phyloP scores from a whole-genome alignment of 441 rosid species.

The Pelargonium cotyledonis region DNA sequence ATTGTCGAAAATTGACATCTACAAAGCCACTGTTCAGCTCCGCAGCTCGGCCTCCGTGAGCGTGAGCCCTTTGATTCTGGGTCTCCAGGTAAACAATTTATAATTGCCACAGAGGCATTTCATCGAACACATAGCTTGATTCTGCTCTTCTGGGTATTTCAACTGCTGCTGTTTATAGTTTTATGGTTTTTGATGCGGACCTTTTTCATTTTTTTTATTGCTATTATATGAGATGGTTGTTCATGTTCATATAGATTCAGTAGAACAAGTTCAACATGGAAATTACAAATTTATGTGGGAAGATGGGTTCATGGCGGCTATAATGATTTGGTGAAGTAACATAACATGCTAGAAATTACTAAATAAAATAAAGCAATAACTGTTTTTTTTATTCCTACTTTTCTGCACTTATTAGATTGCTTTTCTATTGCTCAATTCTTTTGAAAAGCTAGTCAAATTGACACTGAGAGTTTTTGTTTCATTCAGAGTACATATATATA shows the following conservation, averaged over 20 bases:
- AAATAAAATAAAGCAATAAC: no score
- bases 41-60: conserved; percentile 27
- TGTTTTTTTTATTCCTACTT: not conserved
- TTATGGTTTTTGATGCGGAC: not conserved
- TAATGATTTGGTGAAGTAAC: not conserved
- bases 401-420: not conserved
- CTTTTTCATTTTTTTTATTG: not conserved
- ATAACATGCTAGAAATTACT: not conserved
- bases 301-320: not conserved
- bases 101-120: not conserved
- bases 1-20: conserved; percentile 42
- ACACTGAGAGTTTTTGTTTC: not conserved
- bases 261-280: not conserved
- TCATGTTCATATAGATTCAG: not conserved
- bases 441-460: not conserved
- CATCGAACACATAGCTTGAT: not conserved
- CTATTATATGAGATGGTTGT: not conserved
- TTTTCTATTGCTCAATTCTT: not conserved
- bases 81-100: conserved; percentile 31
- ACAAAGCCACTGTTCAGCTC: conserved; percentile 30
- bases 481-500: not conserved
- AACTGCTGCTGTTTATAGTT: not conserved
- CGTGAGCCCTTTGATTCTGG: conserved; percentile 42
- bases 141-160: not conserved
- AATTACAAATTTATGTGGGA: not conserved